Evolutionary conservation across 305 asterid species (phyloP), one percentile per base, ranked within the genome.

Genomic region (Fraxinus paxiana): DNA sequence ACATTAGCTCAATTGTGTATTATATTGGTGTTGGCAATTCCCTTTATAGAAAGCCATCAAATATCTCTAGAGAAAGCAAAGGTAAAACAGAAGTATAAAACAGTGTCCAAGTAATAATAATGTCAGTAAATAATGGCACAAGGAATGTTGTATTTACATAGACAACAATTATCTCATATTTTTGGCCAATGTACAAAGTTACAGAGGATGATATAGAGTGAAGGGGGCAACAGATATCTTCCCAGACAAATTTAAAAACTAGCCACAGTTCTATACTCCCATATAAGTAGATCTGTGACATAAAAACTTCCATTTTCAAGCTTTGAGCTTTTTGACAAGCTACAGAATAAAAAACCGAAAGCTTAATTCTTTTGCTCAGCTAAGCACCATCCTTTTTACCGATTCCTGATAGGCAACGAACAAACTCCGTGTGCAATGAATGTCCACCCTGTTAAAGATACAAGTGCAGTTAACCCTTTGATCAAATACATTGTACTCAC

Each of bases 371-470:
- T 30, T 67, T 30, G 38, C 20, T 67, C 37, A 30, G 41, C 22
- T 69, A 69, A 20, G 30, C 43, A 30, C 43, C 65, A 9, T 48
- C 80, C 37, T 28, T 65, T 78, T 76, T 31, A 41, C 41, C 48
- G 46, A 78, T 79, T 75, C 86, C 91, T 6, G 77, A 84, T 51
- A 95, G 77, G 71, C 81, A 54, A 4, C 94, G 92, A 84, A 91
- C 92, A 72, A 96, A 91, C 80, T 92, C 92, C 0, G 97, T 80
- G 78, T 94, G 98, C 82, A 96, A 80, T 7, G 98, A 87, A 87
- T 96, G 99, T 43, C 99, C 99, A 81, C 89, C 98, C 98, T 94
- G 87, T 78, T 61, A 76, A 59, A 59, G 38, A 67, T 54, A 70
- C 34, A 82, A 33, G 51, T 59, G 70, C 76, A 72, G 76, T 67